phyloP scores from a whole-genome alignment of 805 yeast genomes.

The Metschnikowia henanensis region DNA sequence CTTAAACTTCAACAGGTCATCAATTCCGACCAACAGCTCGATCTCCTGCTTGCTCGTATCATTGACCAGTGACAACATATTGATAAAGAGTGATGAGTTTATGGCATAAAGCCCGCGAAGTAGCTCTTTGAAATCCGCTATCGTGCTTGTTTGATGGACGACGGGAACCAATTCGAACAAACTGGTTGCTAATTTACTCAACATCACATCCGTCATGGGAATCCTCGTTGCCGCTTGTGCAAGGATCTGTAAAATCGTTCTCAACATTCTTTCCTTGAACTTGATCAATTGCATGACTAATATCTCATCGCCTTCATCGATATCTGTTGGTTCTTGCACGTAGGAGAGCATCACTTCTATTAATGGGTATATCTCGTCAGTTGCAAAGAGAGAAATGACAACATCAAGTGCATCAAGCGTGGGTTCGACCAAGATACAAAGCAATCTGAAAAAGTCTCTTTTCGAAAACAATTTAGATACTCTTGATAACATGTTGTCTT shows the following conservation, averaged over 20 bases:
- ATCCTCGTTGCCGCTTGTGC: constrained; percentile 26
- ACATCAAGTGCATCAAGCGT: constrained; percentile 22
- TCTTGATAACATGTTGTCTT: constrained; percentile 27
- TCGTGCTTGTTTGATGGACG: constrained; percentile 31
- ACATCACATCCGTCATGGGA: constrained; percentile 36
- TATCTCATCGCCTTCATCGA: constrained; percentile 28
- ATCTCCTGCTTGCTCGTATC: constrained; percentile 31
- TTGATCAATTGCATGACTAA: constrained; percentile 39
- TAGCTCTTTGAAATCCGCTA: constrained; percentile 23
- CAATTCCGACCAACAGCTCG: constrained; percentile 34
- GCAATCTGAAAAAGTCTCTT: constrained; percentile 38
- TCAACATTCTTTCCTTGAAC: constrained; percentile 29
- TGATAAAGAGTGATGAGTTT: constrained; percentile 27
- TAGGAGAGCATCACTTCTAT: constrained; percentile 27
- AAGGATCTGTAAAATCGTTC: constrained; percentile 29
- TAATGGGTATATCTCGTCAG: constrained; percentile 31
- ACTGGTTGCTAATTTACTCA: constrained; percentile 23
- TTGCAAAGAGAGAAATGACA: constrained; percentile 24
- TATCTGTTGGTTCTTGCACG: constrained; percentile 32
- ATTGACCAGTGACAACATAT: constrained; percentile 25
- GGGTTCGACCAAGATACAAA: constrained; percentile 24
- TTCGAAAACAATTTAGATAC: constrained; percentile 24
- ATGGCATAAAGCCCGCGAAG: constrained; percentile 29
- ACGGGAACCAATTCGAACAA: constrained; percentile 35
- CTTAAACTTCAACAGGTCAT: constrained; percentile 19